A percentile compares a stretch with the other conserved stretches of the same genome.
Conservation (phyloP, 2,329 filamentous ascomycete genomes). For the Cordyceps javanica region DNA sequence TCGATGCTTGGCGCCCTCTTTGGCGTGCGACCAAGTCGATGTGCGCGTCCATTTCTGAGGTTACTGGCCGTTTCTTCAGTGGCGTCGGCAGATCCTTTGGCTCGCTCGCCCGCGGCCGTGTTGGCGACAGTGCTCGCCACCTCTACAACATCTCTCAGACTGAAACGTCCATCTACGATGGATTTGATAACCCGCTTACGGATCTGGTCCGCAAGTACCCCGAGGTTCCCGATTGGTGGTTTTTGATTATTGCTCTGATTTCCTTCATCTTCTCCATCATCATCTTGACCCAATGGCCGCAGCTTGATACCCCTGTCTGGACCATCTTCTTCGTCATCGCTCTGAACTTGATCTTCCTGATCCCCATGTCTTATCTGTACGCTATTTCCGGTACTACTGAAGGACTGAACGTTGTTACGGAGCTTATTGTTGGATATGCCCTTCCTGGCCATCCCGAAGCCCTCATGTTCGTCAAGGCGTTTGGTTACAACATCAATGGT, state of each 20-base stretch:
- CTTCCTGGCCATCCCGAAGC: constrained; percentile 28
- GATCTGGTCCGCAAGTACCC: constrained; percentile 37
- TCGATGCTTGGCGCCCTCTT: constrained; percentile 25
- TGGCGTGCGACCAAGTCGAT: constrained; percentile 10
- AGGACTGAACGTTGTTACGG: constrained; percentile 43
- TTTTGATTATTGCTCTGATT: constrained; percentile 21
- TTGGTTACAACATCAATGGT: constrained; percentile 35
- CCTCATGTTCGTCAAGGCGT: constrained; percentile 54
- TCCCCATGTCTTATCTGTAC: constrained; percentile 34
- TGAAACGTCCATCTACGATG: constrained; percentile 34
- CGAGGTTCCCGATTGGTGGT: constrained; percentile 46
- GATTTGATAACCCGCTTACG: constrained; percentile 35
- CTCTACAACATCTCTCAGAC: constrained; percentile 34
- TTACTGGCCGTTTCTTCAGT: neutral
- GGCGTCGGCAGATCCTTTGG: constrained; percentile 22
- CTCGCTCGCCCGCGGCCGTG: constrained; percentile 26
- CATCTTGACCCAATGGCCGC: constrained; percentile 23
- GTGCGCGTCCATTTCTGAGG: neutral
- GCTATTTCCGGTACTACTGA: constrained; percentile 37
- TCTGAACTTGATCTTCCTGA: constrained; percentile 32
- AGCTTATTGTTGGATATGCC: constrained; percentile 25
- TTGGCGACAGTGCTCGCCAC: constrained; percentile 23
- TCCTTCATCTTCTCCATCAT: constrained; percentile 28
- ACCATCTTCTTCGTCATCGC: constrained; percentile 26
- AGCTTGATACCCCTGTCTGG: constrained; percentile 24